Evolutionary conservation across 1,139 yeast species (phyloP), one percentile per base, ranked within the genome.

Genomic region (Hemisphaericaspora subhashii): DNA sequence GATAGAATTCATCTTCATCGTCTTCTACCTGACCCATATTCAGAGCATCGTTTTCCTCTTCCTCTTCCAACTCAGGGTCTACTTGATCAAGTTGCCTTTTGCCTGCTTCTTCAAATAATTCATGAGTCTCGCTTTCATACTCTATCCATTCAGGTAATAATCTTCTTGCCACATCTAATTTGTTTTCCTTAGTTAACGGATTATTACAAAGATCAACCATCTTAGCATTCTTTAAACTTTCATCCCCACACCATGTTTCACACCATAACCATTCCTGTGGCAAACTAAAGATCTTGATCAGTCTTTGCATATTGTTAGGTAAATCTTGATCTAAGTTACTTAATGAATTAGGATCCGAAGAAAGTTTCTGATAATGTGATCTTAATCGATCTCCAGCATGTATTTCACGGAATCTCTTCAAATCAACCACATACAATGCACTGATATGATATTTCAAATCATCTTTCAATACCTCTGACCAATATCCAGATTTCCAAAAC

Each of bases 401-500:
- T 17, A 77, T 58, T 15, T 69, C 63, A 48, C 96, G 74, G 58
- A 89, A 84, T 42, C 67, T 67, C 11, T 67, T 64, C 56, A 92
- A 72, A 56, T 92, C 95, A 40, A 90, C 84, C 10, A 89, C 87
- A 54, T 80, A 89, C 26, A 87, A 68, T 0, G 96, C 95, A 59
- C 95, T 83, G 46, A 88, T 86, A 58, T 88, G 96, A 55, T 92
- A 92, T 45, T 74, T 74, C 30, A 68, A 62, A 21, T 77, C 75
- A 25, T 77, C 81, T 25, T 76, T 73, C 31, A 90, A 64, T 21
- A 77, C 75, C 4, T 72, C 71, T 41, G 78, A 65, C 98, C 98
- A 92, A 58, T 88, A 92, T 0, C 98, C 98, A 46, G 79, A 78
- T 53, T 88, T 84, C 98, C 98, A 92, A 64, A 92, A 92, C 41